phyloP scores from a whole-genome alignment of 2,329 filamentous ascomycete species.

The Coniochaeta sp. region DNA sequence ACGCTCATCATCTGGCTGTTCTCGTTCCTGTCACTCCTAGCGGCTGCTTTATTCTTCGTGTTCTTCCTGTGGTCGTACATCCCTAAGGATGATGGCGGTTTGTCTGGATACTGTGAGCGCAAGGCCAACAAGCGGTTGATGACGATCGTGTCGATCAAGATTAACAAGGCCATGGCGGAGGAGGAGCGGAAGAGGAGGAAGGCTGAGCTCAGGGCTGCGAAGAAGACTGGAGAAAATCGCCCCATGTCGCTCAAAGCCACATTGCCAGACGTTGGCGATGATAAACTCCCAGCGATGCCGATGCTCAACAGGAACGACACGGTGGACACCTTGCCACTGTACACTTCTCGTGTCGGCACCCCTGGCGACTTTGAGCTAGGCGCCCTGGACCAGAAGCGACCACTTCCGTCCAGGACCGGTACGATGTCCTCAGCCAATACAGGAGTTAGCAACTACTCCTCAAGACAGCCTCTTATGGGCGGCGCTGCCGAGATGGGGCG shows the following conservation, averaged over 20 bases:
- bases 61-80: constrained; percentile 92
- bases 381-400: constrained; percentile 43
- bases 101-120: constrained; percentile 80
- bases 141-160: constrained; percentile 76
- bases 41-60: constrained; percentile 72
- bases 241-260: constrained; percentile 54
- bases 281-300: constrained; percentile 52
- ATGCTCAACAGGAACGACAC: constrained; percentile 52
- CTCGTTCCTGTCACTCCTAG: constrained; percentile 65
- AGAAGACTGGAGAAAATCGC: constrained; percentile 46
- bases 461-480: constrained; percentile 20
- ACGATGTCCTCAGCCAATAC: constrained; percentile 15
- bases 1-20: constrained; percentile 86
- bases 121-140: constrained; percentile 85
- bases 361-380: constrained; percentile 44
- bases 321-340: constrained; percentile 52
- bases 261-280: constrained; percentile 46
- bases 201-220: constrained; percentile 41
- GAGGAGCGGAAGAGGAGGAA: constrained; percentile 56
- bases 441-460: constrained; percentile 13
- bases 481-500: constrained; percentile 23
- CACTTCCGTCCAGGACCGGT: constrained; percentile 27
- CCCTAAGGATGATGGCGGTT: constrained; percentile 68
- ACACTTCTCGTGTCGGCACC: constrained; percentile 52
- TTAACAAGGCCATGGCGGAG: constrained; percentile 80